Evolutionary conservation across 208 protist species (phyloP).

Genomic region (Trypanosoma rangeli): DNA sequence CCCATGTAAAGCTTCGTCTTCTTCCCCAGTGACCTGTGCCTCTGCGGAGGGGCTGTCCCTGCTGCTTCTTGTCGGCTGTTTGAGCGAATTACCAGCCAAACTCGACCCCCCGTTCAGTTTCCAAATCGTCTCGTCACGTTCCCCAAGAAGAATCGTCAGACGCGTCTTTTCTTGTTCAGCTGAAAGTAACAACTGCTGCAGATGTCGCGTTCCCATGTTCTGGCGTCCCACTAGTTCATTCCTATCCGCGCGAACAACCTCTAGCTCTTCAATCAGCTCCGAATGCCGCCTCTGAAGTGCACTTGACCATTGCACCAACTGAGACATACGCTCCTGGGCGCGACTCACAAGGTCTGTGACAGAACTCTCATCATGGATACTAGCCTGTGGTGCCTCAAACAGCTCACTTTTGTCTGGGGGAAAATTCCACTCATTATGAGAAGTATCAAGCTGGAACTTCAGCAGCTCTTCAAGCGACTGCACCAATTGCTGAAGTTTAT

Average conservation of each 20-base stretch:
- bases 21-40: neutral
- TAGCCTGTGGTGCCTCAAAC: neutral
- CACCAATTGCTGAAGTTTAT: conserved; percentile 9
- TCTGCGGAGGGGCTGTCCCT: neutral
- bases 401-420: neutral
- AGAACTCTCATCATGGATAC: neutral
- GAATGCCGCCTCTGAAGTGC: conserved; percentile 22
- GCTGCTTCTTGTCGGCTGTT: neutral
- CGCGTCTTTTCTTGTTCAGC: conserved; percentile 33
- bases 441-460: neutral
- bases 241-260: conserved; percentile 65
- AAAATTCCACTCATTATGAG: neutral
- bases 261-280: conserved; percentile 50
- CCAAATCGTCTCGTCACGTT: conserved; percentile 1
- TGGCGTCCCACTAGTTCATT: conserved; percentile 70
- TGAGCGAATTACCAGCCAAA: neutral
- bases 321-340: conserved; percentile 9
- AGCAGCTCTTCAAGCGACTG: conserved; percentile 15
- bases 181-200: conserved; percentile 46
- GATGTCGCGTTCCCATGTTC: conserved; percentile 37
- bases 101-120: neutral
- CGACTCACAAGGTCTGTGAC: neutral
- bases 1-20: neutral
- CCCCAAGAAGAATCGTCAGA: conserved; percentile 9
- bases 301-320: conserved; percentile 2